Base-by-base conservation (phyloP, 768 basidiomycete species). In the Boletus speciosus region DNA sequence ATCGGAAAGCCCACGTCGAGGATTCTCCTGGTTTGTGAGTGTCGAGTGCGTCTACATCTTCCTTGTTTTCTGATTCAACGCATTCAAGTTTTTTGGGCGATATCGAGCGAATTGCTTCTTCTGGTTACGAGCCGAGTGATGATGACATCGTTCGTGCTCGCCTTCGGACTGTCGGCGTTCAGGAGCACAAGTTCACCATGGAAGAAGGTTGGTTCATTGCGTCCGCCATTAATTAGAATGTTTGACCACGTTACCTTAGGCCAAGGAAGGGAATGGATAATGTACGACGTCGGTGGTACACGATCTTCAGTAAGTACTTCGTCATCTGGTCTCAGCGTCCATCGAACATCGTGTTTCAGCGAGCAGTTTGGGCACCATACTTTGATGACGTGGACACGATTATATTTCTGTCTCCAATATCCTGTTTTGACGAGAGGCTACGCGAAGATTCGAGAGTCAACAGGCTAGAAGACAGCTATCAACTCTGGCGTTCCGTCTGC, bases 341-440 rank as follows among this genome's bases (percentile, higher is more conserved):
- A 50, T 46, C 39, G 27, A 42, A 59, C 61, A 27, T 54, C 48
- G 48, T 52, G 32, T 45, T 41, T 63, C 66, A 89, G 86, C 78
- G 88, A 51, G 77, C 78, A 19, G 85, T 83, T 0, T 93, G 90
- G 90, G 83, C 82, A 65, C 82, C 87, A 4, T 91, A 85, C 69
- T 91, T 92, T 57, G 88, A 91, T 59, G 86, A 90, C 66, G 82
- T 87, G 49, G 83, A 90, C 70, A 83, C 89, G 1, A 89, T 93
- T 66, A 91, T 93, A 61, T 93, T 92, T 73, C 81, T 93, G 36
- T 69, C 68, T 45, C 75, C 78, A 59, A 85, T 93, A 61, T 90
- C 86, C 27, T 86, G 88, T 50, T 93, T 93, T 65, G 86, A 93
- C 61, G 90, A 93, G 67, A 80, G 77, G 47, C 75, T 93, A 0